Base-by-base conservation (phyloP, 352 stramenopile genomes). In the Pythium brassicae region DNA sequence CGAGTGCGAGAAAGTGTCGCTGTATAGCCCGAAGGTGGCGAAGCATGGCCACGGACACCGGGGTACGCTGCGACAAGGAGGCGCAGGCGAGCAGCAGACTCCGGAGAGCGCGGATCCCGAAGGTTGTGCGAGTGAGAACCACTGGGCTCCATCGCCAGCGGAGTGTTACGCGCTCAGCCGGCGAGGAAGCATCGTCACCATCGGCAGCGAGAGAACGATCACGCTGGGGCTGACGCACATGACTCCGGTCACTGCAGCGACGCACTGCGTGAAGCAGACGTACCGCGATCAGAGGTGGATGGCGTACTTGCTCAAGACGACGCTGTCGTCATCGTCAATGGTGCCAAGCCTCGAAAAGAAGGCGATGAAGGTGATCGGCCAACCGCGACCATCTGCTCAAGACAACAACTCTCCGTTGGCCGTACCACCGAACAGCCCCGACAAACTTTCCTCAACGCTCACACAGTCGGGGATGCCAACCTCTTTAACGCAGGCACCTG, bases 311-410 rank as follows among this genome's bases (percentile, higher is more conserved):
- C 65, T 91, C 27, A 87, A 87, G 50, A 82, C 81, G 17, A 79
- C 73, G 34, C 59, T 89, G 3, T 91, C 81, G 10, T 87, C 74
- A 0, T 65, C 78, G 20, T 61, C 62, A 4, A 87, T 89, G 76
- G 73, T 86, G 37, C 76, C 78, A 22, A 62, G 69, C 37, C 68
- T 91, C 12, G 78, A 91, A 34, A 89, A 86, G 64, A 89, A 89
- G 53, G 71, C 85, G 37, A 74, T 87, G 51, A 69, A 74, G 0
- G 53, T 63, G 1, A 70, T 91, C n/a, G 81, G 76, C 0, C 46
- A 63, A 4, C 69, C 80, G 9, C 79, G 75, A 25, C 52, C 83
- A 2, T 83, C 77, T 29, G 77, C 69, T 40, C 66, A 76, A 39
- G 78, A 90, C 51, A 48, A 63, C 4, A 20, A 12, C 9, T 26